Percentiles rank a stretch among this genome's conserved stretches.
These are phyloP conservation scores for Penicillium palitans DNA, from an alignment of 2,329 filamentous ascomycete genomes.

Conservation along the genomic window DNA sequence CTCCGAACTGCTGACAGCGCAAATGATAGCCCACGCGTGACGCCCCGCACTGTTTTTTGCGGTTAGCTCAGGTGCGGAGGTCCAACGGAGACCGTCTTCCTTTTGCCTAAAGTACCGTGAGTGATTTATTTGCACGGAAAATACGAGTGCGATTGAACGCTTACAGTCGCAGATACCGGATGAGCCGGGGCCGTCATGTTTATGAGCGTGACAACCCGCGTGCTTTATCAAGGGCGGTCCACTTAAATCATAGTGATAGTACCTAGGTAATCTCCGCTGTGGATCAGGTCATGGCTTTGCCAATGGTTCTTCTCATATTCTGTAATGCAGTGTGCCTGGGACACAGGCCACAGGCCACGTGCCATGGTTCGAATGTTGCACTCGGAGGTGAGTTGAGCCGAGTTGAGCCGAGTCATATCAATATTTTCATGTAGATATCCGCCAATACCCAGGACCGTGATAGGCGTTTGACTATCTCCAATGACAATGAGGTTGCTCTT, in stretches of 20 bases:
- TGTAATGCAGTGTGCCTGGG: neutral
- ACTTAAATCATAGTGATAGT: neutral
- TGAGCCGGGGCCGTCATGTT: neutral
- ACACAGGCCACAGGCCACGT: neutral
- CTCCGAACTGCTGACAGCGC: neutral
- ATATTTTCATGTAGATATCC: neutral
- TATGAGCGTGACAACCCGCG: neutral
- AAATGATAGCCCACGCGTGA: neutral
- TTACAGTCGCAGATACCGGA: neutral
- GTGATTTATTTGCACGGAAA: neutral
- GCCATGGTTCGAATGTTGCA: neutral
- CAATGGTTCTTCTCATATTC: neutral
- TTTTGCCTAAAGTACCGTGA: neutral
- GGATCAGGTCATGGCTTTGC: neutral
- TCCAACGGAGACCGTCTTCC: neutral
- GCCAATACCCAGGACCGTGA: neutral
- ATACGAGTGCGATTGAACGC: neutral
- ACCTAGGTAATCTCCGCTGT: neutral
- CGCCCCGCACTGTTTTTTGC: neutral
- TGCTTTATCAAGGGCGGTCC: neutral
- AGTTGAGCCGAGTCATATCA: neutral
- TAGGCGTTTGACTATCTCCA: neutral
- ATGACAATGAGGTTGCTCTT: neutral
- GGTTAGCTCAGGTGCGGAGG: neutral
- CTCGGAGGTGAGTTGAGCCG: neutral